Conservation (phyloP, 768 basidiomycete species). For the Coprinopsis cinerea region DNA sequence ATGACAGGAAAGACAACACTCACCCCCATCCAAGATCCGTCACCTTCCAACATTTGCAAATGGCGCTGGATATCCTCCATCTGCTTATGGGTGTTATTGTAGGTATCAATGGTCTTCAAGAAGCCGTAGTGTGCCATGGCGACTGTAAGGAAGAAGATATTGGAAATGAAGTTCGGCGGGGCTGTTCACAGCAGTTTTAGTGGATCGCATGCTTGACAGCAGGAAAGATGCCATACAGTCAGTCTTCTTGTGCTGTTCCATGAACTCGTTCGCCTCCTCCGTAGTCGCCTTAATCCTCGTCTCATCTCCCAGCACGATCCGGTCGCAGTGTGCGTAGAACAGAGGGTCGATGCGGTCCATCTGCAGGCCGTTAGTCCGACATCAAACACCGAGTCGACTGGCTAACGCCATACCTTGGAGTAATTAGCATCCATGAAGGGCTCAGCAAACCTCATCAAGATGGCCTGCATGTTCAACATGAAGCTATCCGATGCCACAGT, state of each 20-base stretch:
- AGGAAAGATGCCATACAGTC: slow-evolving; percentile 30
- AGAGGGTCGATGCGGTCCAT: slow-evolving; percentile 87
- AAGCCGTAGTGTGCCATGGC: slow-evolving; percentile 89
- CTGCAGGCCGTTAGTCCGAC: slow-evolving; percentile 33
- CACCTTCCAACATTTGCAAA: slow-evolving; percentile 67
- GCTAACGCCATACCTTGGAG: slow-evolving; percentile 54
- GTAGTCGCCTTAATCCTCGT: slow-evolving; percentile 91
- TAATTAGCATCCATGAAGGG: slow-evolving; percentile 93
- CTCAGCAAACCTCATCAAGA: slow-evolving; percentile 81
- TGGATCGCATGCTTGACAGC: background rate
- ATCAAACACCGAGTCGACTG: background rate
- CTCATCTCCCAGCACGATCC: slow-evolving; percentile 80
- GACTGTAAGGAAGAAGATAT: slow-evolving; percentile 86
- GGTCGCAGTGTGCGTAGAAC: slow-evolving; percentile 67
- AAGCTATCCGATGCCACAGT: slow-evolving; percentile 90
- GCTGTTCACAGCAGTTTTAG: slow-evolving; percentile 12
- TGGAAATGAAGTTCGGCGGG: slow-evolving; percentile 87
- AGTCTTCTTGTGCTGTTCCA: slow-evolving; percentile 38
- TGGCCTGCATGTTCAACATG: slow-evolving; percentile 83
- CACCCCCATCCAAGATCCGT: slow-evolving; percentile 80
- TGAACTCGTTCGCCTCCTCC: slow-evolving; percentile 79
- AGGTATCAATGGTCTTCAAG: slow-evolving; percentile 71
- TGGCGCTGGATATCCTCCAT: slow-evolving; percentile 72
- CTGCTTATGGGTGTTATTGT: slow-evolving; percentile 69
- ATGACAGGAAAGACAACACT: slow-evolving; percentile 7